Conservation (phyloP, 1,284 basidiomycete species). For the Boletus mariae region DNA sequence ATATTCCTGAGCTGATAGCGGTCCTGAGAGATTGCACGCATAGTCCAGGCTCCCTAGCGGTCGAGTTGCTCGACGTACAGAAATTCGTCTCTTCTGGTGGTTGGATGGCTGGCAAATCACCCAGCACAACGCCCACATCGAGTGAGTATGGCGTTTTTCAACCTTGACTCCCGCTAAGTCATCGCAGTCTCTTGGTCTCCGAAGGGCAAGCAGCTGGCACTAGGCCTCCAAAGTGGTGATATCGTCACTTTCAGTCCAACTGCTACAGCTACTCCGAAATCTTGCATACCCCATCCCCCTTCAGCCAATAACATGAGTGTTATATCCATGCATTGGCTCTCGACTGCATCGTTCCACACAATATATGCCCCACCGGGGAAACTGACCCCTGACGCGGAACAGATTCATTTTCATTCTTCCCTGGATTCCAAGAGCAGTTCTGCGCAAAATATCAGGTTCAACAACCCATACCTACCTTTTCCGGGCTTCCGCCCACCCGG, state of each 20-base stretch:
- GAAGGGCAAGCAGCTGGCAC: constrained; percentile 81
- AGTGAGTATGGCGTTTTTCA: constrained; percentile 40
- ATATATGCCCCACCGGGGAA: constrained; percentile 55
- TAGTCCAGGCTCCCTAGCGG: constrained; percentile 33
- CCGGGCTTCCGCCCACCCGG: constrained; percentile 52
- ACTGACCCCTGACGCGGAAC: constrained; percentile 43
- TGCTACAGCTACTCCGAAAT: constrained; percentile 53
- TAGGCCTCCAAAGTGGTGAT: constrained; percentile 70
- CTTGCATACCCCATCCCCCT: constrained; percentile 55
- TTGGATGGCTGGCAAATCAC: constrained; percentile 52
- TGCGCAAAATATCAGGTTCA: constrained; percentile 46
- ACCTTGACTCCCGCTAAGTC: constrained; percentile 10
- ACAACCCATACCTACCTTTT: constrained; percentile 52
- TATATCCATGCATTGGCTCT: constrained; percentile 66
- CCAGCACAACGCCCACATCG: constrained; percentile 50
- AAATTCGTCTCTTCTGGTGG: constrained; percentile 54
- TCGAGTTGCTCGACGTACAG: constrained; percentile 57
- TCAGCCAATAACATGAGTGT: constrained; percentile 47
- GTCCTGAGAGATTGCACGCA: constrained; percentile 48
- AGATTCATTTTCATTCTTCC: constrained; percentile 59
- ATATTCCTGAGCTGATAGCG: constrained; percentile 56
- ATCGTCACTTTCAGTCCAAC: constrained; percentile 67
- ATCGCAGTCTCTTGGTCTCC: constrained; percentile 75
- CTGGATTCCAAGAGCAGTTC: constrained; percentile 57
- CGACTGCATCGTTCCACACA: constrained; percentile 67